Conservation (phyloP, 75 land plant species). For the Pinus albicaulis region DNA sequence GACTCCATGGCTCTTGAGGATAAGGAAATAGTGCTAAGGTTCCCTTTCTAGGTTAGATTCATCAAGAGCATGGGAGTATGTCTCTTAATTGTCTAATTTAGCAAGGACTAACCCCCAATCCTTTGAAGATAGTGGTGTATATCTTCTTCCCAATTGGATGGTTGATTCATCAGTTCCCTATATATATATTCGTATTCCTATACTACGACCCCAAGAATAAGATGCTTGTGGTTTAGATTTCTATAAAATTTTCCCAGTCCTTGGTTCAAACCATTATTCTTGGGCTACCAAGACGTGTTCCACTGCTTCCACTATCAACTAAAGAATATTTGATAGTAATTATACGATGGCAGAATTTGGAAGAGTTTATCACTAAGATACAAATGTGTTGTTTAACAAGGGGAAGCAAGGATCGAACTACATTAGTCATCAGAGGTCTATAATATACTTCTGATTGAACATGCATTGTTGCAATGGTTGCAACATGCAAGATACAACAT, state of each 20-base stretch:
- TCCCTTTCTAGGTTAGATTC: not conserved
- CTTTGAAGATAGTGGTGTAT: too few species aligned
- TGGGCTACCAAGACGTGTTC: conserved; percentile 9
- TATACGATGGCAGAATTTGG: conserved; percentile 20
- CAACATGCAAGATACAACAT: conserved; percentile 29
- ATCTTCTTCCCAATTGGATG: not conserved
- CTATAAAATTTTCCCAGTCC: not conserved
- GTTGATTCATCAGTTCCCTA: not conserved
- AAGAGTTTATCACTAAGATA: conserved; percentile 14
- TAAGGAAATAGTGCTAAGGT: not conserved
- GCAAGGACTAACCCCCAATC: not conserved
- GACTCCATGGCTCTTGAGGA: not conserved
- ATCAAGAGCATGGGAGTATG: not conserved
- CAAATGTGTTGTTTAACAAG: conserved; percentile 29
- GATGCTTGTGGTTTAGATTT: not conserved
- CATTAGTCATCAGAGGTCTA: conserved; percentile 84
- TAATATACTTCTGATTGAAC: conserved; percentile 82
- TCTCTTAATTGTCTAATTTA: not conserved
- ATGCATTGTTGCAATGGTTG: conserved; percentile 84
- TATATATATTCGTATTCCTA: not conserved
- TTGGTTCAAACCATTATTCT: not conserved
- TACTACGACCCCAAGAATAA: not conserved
- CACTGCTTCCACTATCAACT: conserved; percentile 20
- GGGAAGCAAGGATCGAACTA: conserved; percentile 85
- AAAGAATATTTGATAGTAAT: conserved; percentile 21